Conservation (phyloP, 352 stramenopile genomes). For the Elongisporangium anandrum region DNA sequence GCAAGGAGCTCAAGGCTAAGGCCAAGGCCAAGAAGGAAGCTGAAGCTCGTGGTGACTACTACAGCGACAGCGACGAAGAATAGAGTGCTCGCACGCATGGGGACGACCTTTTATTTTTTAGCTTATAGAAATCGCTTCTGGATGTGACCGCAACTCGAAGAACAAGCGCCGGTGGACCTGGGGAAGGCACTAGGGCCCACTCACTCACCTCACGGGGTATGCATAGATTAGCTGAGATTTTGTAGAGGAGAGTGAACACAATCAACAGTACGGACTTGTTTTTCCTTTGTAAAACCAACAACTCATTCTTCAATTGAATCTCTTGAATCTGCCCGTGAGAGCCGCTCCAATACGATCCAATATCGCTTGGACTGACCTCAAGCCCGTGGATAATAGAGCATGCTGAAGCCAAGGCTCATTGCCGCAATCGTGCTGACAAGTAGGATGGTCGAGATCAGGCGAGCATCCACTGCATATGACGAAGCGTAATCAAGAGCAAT, state of each 20-base stretch:
- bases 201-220: neutral
- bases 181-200: neutral
- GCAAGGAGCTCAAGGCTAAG: constrained; percentile 89
- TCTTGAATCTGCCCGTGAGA: no score
- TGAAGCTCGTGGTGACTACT: constrained; percentile 82
- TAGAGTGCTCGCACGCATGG: constrained; percentile 34
- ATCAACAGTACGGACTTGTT: neutral
- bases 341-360: no score
- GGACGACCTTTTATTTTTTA: constrained; percentile 40
- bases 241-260: neutral
- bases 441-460: no score
- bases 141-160: constrained; percentile 12
- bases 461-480: no score
- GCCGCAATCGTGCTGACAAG: no score
- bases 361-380: no score
- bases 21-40: constrained; percentile 86
- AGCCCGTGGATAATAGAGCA: no score
- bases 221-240: neutral
- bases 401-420: no score
- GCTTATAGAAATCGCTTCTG: constrained; percentile 23
- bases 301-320: neutral
- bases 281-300: neutral
- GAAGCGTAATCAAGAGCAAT: neutral
- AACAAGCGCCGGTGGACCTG: neutral
- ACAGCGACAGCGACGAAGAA: constrained; percentile 72